Percentiles rank a stretch among this genome's conserved stretches.
These are phyloP conservation scores for Tripidium arundinaceum DNA, from an alignment of 202 grass and related monocot species.

Conservation along the genomic window DNA sequence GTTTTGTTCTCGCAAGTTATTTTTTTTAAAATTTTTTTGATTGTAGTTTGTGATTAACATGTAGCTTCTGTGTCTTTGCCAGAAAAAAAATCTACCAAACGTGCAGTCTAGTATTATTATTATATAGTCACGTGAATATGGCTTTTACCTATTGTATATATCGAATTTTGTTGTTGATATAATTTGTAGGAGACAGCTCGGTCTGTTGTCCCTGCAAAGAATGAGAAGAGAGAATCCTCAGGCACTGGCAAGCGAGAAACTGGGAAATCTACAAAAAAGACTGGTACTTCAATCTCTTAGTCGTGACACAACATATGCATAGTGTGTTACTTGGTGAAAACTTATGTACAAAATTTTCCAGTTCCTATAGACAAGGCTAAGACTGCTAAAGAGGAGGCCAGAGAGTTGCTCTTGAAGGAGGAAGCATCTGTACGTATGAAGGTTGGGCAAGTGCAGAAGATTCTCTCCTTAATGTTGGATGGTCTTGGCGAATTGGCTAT, in stretches of 20 bases:
- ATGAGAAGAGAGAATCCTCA: constrained; percentile 63
- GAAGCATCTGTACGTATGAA: constrained; percentile 74
- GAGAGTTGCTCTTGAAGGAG: constrained; percentile 75
- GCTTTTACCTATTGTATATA: not conserved
- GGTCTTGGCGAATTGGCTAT: constrained; percentile 88
- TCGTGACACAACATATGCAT: constrained; percentile 2
- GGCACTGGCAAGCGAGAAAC: constrained; percentile 57
- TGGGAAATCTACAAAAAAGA: constrained; percentile 73
- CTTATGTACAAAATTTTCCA: constrained; percentile 28
- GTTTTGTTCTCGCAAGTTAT: constrained; percentile 5
- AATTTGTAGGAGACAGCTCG: constrained; percentile 54
- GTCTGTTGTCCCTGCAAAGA: constrained; percentile 40
- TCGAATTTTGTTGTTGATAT: constrained; percentile 21
- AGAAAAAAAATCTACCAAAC: not conserved
- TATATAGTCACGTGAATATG: not conserved
- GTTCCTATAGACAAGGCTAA: constrained; percentile 75
- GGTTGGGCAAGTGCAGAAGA: constrained; percentile 76
- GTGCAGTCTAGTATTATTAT: not conserved
- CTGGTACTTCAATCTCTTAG: constrained; percentile 45
- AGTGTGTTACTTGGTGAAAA: constrained; percentile 26
- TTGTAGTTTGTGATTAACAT: not conserved
- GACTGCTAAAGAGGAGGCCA: constrained; percentile 95
- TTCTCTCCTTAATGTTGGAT: constrained; percentile 73
- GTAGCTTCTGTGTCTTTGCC: not conserved
- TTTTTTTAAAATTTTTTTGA: constrained; percentile 10